phyloP scores from a whole-genome alignment of 495 filamentous ascomycete genomes.

The Neurospora sublineolata region DNA sequence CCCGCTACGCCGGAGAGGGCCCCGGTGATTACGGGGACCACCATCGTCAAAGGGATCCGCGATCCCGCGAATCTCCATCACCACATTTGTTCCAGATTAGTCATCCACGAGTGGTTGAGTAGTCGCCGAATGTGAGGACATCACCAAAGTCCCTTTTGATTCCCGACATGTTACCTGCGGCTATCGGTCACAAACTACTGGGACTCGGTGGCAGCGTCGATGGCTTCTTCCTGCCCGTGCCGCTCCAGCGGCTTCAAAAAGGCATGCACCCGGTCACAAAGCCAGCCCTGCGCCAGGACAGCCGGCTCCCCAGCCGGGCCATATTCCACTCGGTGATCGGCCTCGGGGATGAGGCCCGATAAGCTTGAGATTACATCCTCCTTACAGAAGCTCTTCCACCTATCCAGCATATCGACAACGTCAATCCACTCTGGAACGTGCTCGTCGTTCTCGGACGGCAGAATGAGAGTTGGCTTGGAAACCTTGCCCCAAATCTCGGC shows the following conservation, averaged over 20 bases:
- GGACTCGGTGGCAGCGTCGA: background rate
- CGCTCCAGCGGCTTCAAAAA: constrained; percentile 21
- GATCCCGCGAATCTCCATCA: background rate
- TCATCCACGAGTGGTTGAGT: background rate
- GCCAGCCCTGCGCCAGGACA: constrained; percentile 22
- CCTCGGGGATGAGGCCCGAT: constrained; percentile 31
- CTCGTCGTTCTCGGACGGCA: constrained; percentile 66
- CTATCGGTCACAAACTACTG: background rate
- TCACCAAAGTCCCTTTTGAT: background rate
- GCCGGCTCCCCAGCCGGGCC: background rate
- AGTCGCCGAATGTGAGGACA: background rate
- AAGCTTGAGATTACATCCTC: constrained; percentile 28
- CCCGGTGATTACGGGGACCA: background rate
- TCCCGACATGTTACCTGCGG: background rate
- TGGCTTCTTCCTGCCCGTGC: background rate
- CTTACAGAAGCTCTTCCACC: constrained; percentile 41
- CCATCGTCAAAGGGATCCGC: background rate
- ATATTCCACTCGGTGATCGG: constrained; percentile 30
- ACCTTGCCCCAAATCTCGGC: constrained; percentile 50
- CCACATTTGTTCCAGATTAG: background rate
- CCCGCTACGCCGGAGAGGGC: background rate
- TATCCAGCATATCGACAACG: constrained; percentile 47
- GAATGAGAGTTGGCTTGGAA: constrained; percentile 45
- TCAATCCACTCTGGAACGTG: constrained; percentile 52
- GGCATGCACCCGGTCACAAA: constrained; percentile 24